Evolutionary conservation across 1,139 yeast genomes (phyloP).

Genomic region (Scheffersomyces segobiensis): DNA sequence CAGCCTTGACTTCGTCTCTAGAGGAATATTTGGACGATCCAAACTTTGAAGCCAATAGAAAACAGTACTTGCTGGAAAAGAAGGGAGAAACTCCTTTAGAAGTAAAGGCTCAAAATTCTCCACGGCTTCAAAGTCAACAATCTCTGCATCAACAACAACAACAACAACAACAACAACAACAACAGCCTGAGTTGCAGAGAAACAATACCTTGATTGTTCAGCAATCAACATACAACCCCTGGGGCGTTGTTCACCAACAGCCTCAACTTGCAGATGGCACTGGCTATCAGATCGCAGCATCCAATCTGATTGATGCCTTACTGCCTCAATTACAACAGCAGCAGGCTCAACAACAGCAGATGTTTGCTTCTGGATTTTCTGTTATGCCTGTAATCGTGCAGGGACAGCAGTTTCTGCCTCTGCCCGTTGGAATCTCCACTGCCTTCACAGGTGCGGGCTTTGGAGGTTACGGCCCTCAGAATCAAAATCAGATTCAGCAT

Average conservation of each 20-base stretch:
- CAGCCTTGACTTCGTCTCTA: constrained; percentile 81
- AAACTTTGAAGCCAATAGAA: constrained; percentile 77
- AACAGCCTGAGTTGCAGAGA: constrained; percentile 19
- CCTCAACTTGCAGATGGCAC: constrained; percentile 1
- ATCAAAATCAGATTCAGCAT: constrained; percentile 20
- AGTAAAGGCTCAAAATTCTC: background rate
- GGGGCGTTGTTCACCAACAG: constrained; percentile 28
- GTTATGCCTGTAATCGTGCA: constrained; percentile 3
- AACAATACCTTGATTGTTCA: constrained; percentile 36
- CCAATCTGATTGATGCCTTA: background rate
- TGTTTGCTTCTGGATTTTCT: background rate
- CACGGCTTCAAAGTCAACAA: constrained; percentile 11
- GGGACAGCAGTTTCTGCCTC: constrained; percentile 3
- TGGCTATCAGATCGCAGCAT: background rate
- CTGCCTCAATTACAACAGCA: background rate
- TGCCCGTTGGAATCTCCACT: constrained; percentile 17
- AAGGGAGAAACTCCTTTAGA: constrained; percentile 17
- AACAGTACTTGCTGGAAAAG: constrained; percentile 72
- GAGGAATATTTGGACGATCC: constrained; percentile 88
- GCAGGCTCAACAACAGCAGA: constrained; percentile 4
- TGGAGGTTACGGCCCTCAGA: constrained; percentile 46
- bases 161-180: constrained; percentile 6
- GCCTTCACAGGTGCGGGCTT: constrained; percentile 56
- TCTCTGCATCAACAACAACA: constrained; percentile 23
- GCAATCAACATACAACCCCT: constrained; percentile 48